Conservation (phyloP, 2,329 filamentous ascomycete genomes). For the Mycogone perniciosa region DNA sequence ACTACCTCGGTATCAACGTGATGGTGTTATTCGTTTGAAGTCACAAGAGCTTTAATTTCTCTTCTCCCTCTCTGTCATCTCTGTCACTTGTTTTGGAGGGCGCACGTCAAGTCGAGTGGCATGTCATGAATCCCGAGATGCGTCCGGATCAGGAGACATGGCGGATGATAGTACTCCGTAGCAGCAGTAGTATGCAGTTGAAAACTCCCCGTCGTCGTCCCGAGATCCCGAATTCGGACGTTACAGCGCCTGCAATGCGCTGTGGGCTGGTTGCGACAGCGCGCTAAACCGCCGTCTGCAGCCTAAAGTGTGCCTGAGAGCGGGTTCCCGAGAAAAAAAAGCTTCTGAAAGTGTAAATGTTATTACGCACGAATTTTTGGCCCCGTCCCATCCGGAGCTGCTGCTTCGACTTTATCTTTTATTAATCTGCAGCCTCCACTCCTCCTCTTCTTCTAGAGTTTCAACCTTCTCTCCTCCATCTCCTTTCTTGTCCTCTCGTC, state of each 20-base stretch:
- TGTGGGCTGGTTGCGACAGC: not conserved
- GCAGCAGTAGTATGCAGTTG: conserved; percentile 2
- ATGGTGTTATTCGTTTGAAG: too few species aligned
- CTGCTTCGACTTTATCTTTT: not conserved
- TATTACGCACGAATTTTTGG: conserved; percentile 6
- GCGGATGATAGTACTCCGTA: conserved; percentile 1
- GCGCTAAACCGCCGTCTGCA: not conserved
- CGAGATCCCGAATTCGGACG: conserved; percentile 11
- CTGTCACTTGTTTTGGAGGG: too few species aligned
- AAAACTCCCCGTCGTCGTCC: not conserved
- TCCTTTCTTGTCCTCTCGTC: not conserved
- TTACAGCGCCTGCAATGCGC: not conserved
- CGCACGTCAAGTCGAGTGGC: too few species aligned
- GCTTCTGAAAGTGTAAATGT: not conserved
- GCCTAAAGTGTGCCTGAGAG: conserved; percentile 1
- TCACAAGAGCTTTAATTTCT: too few species aligned
- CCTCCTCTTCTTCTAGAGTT: not conserved
- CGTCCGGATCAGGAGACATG: conserved; percentile 7
- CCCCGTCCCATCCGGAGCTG: not conserved
- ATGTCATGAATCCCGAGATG: too few species aligned
- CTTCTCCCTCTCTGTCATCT: too few species aligned
- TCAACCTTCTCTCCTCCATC: not conserved
- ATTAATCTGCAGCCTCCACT: not conserved
- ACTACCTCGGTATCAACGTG: too few species aligned
- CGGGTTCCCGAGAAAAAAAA: conserved; percentile 6